A percentile compares a stretch with the other conserved stretches of the same genome.
Conservation (phyloP, 1,284 basidiomycete genomes). For the Microbotryum silenes-acaulis region DNA sequence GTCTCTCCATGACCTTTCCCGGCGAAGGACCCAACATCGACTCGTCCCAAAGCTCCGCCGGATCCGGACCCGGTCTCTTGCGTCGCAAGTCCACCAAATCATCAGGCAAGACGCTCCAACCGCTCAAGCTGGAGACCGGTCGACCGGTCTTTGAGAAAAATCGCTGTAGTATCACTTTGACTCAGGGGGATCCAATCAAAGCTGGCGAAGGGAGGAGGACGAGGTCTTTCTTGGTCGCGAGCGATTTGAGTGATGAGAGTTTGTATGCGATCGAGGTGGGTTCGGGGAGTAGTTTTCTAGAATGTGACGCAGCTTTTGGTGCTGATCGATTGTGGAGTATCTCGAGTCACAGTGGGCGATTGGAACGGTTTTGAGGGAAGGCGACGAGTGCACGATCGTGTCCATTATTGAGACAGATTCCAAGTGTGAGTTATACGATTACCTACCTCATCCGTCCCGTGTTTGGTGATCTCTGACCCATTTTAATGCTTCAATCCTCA, state of each 20-base stretch:
- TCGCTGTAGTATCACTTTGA: slow-evolving; percentile 80
- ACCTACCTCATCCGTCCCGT: too few species aligned
- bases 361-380: slow-evolving; percentile 88
- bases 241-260: slow-evolving; percentile 87
- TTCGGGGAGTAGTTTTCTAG: not conserved
- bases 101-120: not conserved
- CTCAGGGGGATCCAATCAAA: slow-evolving; percentile 54
- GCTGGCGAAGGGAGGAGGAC: slow-evolving; percentile 51
- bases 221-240: slow-evolving; percentile 78
- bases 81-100: slow-evolving; percentile 20
- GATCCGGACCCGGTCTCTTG: slow-evolving; percentile 10
- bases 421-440: slow-evolving; percentile 49
- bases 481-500: not conserved
- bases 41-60: not conserved
- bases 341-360: slow-evolving; percentile 51
- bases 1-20: slow-evolving; percentile 53
- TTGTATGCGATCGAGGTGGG: slow-evolving; percentile 68
- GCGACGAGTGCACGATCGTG: slow-evolving; percentile 74
- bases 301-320: slow-evolving; percentile 29
- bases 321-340: too few species aligned
- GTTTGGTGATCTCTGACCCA: too few species aligned
- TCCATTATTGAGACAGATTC: slow-evolving; percentile 87
- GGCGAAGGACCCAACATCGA: slow-evolving; percentile 66
- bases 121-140: slow-evolving; percentile 15
- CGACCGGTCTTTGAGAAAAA: slow-evolving; percentile 83